These are phyloP conservation scores for Collybiopsis luxurians DNA, from an alignment of 768 basidiomycete genomes.

Conservation along the genomic window DNA sequence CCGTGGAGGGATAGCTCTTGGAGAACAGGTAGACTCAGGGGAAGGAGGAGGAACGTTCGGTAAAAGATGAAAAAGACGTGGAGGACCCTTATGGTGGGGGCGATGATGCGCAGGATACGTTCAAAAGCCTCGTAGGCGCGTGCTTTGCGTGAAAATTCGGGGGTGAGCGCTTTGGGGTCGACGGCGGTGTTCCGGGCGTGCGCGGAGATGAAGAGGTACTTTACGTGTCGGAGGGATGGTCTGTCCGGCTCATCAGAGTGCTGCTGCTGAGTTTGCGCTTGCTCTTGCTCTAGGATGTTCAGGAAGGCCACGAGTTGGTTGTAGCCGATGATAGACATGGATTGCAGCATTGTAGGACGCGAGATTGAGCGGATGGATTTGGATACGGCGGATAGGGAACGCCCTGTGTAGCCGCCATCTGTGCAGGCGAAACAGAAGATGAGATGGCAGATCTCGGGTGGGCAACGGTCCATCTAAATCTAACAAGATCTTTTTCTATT, in stretches of 20 bases:
- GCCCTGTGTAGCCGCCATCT: constrained; percentile 32
- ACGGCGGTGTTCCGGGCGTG: constrained; percentile 16
- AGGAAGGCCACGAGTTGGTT: constrained; percentile 23
- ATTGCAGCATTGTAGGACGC: constrained; percentile 23
- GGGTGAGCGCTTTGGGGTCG: constrained; percentile 13
- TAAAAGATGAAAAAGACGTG: constrained; percentile 21
- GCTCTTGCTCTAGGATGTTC: constrained; percentile 17
- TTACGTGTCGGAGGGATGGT: constrained; percentile 14
- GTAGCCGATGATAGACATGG: constrained; percentile 24
- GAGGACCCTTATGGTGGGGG: constrained; percentile 14
- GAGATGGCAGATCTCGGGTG: constrained; percentile 24
- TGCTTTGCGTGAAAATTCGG: constrained; percentile 15
- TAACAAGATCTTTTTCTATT: no score
- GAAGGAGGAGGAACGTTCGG: constrained; percentile 20
- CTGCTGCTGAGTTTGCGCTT: background rate
- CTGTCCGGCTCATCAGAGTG: background rate
- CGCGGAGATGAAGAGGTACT: constrained; percentile 19
- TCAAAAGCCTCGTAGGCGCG: constrained; percentile 15
- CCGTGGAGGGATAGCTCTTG: constrained; percentile 20
- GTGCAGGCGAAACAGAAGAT: constrained; percentile 34
- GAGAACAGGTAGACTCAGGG: constrained; percentile 16
- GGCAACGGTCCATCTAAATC: constrained; percentile 17
- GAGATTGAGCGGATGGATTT: constrained; percentile 24
- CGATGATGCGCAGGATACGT: constrained; percentile 16
- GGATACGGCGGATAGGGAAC: constrained; percentile 34